Conservation (phyloP, 306 rosid species). For the Lathyrus aphaca region DNA sequence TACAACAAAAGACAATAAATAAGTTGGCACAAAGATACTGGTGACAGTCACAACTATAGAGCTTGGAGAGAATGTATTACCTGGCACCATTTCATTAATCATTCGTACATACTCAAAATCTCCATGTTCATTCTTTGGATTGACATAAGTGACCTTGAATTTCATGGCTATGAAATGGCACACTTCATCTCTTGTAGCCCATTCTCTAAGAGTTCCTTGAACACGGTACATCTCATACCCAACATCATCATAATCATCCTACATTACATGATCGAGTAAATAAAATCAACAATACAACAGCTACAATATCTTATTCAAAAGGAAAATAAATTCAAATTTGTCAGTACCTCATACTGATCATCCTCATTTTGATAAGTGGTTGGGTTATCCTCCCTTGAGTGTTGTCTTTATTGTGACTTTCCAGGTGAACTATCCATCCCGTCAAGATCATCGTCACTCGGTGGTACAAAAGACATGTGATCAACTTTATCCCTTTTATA, state of each 20-base stretch:
- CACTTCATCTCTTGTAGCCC: constrained; percentile 97
- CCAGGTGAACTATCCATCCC: too few relatives aligned
- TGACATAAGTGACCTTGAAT: constrained; percentile 78
- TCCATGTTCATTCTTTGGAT: constrained; percentile 67
- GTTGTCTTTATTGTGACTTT: too few relatives aligned
- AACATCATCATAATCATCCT: constrained; percentile 66
- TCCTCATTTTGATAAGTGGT: too few relatives aligned
- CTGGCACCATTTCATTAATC: constrained; percentile 95
- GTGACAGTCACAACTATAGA: constrained; percentile 3
- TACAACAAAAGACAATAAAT: constrained; percentile 44
- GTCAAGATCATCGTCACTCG: too few relatives aligned
- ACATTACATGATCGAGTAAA: too few relatives aligned
- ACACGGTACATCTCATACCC: constrained; percentile 90
- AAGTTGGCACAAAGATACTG: background rate
- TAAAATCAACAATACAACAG: too few relatives aligned
- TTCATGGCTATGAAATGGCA: constrained; percentile 88
- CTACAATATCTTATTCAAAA: too few relatives aligned
- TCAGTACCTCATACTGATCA: too few relatives aligned
- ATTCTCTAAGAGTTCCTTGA: constrained; percentile 92
- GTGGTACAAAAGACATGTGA: too few relatives aligned
- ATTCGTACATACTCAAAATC: constrained; percentile 79
- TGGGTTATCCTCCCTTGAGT: too few relatives aligned
- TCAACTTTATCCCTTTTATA: too few relatives aligned
- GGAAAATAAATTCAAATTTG: too few relatives aligned
- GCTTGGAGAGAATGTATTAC: constrained; percentile 44